Base-by-base conservation (phyloP, 2,329 filamentous ascomycete species). In the Penicillium hesseltinei region DNA sequence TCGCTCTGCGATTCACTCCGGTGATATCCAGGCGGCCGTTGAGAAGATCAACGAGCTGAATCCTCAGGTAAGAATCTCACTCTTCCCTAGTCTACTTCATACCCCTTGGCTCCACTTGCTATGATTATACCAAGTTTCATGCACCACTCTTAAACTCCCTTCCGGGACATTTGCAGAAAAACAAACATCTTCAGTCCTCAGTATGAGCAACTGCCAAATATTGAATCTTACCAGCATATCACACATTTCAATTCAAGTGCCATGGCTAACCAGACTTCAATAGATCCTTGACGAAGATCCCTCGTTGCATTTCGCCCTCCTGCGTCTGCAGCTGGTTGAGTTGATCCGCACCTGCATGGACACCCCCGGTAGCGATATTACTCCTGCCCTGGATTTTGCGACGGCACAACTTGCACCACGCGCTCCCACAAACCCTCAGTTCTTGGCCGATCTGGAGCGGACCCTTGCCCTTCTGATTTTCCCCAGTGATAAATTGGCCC, bases 81-180 rank as follows among this genome's bases (percentile, higher is more conserved):
- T n/a, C 11, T 0, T 40, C 9, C n/a, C 19, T 13, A 72, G 21
- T 21, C 29, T 36, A 25, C 33, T 59, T 55, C 42, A 58, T 48
- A 46, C 42, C 53, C 33, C 57, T 47, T 38, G 21, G 25, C 35
- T 35, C 53, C 50, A 61, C 58, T 79, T 84, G 82, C 84, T 78
- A 92, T 94, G 94, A 99, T 99, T 96, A 96, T 82, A 90, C 82
- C 84, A 83, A 66, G 89, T 82, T 92, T 96, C 93, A 99, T 99
- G 94, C 94, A 99, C 94, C 94, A 99, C 94, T 92, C 94, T 91
- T 94, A 97, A 68, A 64, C 85, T 82, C 82, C 83, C 86, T 87
- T 84, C 81, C 82, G 85, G 86, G 87, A 85, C 31, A 56, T 78
- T 85, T 94, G 94, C 95, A 95, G 93, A 97, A 80, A 85, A 84